phyloP scores from a whole-genome alignment of 495 filamentous ascomycete genomes.

The Xanthoparmelia taractica region DNA sequence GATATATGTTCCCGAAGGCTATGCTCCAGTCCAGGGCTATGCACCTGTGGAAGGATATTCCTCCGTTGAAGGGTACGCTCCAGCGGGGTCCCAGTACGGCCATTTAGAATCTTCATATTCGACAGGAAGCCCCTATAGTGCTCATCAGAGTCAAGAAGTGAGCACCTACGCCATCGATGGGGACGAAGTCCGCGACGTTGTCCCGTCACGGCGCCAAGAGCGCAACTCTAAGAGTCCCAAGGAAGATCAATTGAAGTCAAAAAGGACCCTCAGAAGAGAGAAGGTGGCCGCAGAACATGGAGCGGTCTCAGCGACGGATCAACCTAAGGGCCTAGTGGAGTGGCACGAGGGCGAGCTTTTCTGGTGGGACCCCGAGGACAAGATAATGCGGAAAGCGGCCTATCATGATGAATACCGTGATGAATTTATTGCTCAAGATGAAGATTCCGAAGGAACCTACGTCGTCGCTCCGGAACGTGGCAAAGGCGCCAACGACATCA shows the following conservation, averaged over 20 bases:
- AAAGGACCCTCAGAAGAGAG: neutral
- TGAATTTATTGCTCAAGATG: constrained; percentile 7
- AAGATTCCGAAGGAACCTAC: constrained; percentile 4
- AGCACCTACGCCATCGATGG: neutral
- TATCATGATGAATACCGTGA: constrained; percentile 10
- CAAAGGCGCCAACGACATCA: constrained; percentile 8
- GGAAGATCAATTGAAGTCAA: neutral
- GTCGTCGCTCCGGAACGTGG: constrained; percentile 9
- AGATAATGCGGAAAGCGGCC: neutral
- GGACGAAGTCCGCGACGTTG: neutral
- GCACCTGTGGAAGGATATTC: neutral
- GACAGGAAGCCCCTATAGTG: neutral
- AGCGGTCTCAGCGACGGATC: neutral
- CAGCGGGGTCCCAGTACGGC: neutral
- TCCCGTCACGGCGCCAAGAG: neutral
- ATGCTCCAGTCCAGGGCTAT: neutral
- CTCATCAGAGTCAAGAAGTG: neutral
- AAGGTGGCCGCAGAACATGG: neutral
- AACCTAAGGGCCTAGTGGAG: neutral
- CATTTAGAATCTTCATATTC: neutral
- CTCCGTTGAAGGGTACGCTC: neutral
- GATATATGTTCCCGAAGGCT: neutral
- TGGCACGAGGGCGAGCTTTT: neutral
- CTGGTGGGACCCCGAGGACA: constrained; percentile 3
- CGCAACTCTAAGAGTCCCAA: neutral